A percentile compares a stretch with the other conserved stretches of the same genome.
Conservation (phyloP, 306 rosid species). For the Quercus mongolica region DNA sequence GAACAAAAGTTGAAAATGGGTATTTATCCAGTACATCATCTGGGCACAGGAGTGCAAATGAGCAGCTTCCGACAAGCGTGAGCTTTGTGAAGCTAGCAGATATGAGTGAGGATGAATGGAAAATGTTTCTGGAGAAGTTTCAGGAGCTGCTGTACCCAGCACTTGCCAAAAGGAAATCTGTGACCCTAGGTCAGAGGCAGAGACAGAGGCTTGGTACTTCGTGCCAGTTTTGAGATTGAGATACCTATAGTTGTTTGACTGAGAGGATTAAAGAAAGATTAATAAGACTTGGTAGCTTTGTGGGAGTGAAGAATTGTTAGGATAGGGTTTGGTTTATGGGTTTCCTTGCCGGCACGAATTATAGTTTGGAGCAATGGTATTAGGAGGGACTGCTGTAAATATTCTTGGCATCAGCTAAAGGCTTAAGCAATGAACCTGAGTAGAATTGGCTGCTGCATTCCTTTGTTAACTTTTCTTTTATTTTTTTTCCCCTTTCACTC, state of each 20-base stretch:
- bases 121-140: slow-evolving; percentile 69
- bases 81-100: slow-evolving; percentile 81
- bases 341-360: slow-evolving; percentile 29
- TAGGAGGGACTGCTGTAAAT: slow-evolving; percentile 55
- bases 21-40: slow-evolving; percentile 54
- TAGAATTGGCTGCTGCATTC: slow-evolving; percentile 66
- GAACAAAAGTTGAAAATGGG: slow-evolving; percentile 54
- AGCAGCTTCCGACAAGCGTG: slow-evolving; percentile 84
- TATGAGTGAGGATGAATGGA: slow-evolving; percentile 80
- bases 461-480: slow-evolving; percentile 20
- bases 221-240: slow-evolving; percentile 87
- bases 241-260: slow-evolving; percentile 29
- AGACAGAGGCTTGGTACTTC: slow-evolving; percentile 98
- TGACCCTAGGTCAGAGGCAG: slow-evolving; percentile 77
- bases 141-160: slow-evolving; percentile 76
- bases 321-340: slow-evolving; percentile 39
- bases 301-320: slow-evolving; percentile 42
- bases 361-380: slow-evolving; percentile 34
- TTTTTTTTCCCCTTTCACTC: slow-evolving; percentile 16
- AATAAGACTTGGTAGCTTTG: slow-evolving; percentile 42
- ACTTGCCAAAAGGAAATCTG: slow-evolving; percentile 62
- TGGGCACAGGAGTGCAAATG: slow-evolving; percentile 85
- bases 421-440: slow-evolving; percentile 23
- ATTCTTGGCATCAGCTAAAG: slow-evolving; percentile 41
- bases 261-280: slow-evolving; percentile 32